phyloP scores from a whole-genome alignment of 306 rosid species.

The Comarum palustre region DNA sequence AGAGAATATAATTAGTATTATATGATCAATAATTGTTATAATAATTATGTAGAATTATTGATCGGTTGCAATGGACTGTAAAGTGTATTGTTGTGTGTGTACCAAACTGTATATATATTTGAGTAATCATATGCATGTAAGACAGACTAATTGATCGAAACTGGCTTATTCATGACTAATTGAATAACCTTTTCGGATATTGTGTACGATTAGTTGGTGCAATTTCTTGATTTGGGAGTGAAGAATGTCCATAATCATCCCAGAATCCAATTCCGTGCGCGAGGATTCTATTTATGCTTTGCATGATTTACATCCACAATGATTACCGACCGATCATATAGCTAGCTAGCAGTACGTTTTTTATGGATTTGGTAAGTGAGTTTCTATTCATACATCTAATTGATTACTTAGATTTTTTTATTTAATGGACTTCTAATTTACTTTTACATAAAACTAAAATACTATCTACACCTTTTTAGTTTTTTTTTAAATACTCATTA shows the following conservation, averaged over 20 bases:
- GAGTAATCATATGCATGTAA: not conserved
- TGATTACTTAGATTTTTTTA: too few species aligned
- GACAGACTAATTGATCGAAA: not conserved
- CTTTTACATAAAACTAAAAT: too few species aligned
- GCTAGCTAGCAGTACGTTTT: not conserved
- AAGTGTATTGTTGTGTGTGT: not conserved
- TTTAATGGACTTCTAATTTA: too few species aligned
- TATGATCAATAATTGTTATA: too few species aligned
- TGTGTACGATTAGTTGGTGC: constrained; percentile 34
- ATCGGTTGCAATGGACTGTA: not conserved
- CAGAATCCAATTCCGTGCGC: constrained; percentile 39
- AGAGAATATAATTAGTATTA: too few species aligned
- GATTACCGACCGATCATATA: not conserved
- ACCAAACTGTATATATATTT: not conserved
- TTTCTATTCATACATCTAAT: too few species aligned
- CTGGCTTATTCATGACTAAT: not conserved
- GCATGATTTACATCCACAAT: not conserved
- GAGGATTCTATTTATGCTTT: constrained; percentile 17
- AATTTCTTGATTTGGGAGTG: constrained; percentile 37
- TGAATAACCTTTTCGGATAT: not conserved
- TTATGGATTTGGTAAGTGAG: too few species aligned
- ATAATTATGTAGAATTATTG: too few species aligned
- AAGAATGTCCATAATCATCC: constrained; percentile 40
- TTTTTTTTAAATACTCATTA: too few species aligned
- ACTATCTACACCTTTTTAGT: too few species aligned